phyloP scores from a whole-genome alignment of 1,284 basidiomycete species.

The Vanrija pseudolonga region DNA sequence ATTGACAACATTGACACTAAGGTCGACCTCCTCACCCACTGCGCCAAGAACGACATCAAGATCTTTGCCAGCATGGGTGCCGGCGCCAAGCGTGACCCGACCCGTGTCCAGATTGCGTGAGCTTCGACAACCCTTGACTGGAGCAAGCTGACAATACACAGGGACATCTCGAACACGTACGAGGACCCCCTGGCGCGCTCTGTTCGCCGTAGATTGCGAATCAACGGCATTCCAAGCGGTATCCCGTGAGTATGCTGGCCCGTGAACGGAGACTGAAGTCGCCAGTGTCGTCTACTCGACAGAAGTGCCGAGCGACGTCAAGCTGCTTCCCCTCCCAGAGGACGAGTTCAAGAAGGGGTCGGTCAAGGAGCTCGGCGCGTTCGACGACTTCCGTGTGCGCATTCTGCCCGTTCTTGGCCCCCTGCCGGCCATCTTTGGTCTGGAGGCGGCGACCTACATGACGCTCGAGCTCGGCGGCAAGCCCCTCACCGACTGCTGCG shows the following conservation, averaged over 20 bases:
- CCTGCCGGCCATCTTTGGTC: constrained; percentile 80
- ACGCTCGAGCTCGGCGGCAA: constrained; percentile 76
- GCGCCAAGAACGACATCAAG: constrained; percentile 69
- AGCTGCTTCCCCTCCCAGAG: constrained; percentile 83
- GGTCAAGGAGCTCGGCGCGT: constrained; percentile 83
- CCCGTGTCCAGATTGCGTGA: constrained; percentile 78
- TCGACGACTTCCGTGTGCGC: constrained; percentile 82
- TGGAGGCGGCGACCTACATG: constrained; percentile 81
- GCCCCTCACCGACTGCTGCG: constrained; percentile 72
- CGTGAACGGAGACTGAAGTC: neutral
- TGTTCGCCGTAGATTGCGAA: constrained; percentile 74
- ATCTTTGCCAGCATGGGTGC: constrained; percentile 98
- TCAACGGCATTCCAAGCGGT: constrained; percentile 64
- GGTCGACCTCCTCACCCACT: constrained; percentile 80
- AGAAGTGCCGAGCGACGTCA: constrained; percentile 79
- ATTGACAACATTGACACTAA: constrained; percentile 98
- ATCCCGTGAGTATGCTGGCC: constrained; percentile 57
- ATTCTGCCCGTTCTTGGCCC: constrained; percentile 55
- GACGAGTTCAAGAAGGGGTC: constrained; percentile 88
- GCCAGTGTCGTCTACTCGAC: constrained; percentile 85
- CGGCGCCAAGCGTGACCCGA: constrained; percentile 93
- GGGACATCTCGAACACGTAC: constrained; percentile 85
- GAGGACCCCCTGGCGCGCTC: constrained; percentile 93
- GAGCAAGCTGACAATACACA: constrained; percentile 35
- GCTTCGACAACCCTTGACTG: constrained; percentile 3